These are phyloP conservation scores for Populus hybrid DNA, from an alignment of 441 rosid genomes.

Conservation along the genomic window DNA sequence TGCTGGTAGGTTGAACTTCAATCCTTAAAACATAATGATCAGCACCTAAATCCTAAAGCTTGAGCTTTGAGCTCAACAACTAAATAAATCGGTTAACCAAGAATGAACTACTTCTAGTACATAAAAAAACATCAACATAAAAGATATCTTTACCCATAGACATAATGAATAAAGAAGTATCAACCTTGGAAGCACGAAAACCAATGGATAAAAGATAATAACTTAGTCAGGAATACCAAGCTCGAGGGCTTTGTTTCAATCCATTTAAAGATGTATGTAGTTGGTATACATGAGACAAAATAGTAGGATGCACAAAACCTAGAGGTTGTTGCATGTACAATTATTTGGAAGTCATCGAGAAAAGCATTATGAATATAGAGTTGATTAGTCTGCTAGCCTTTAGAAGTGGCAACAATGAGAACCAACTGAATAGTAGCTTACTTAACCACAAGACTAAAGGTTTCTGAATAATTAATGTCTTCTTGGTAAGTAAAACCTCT, in stretches of 20 bases:
- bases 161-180: neutral
- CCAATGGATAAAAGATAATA: neutral
- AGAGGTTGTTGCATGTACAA: slow-evolving; percentile 7
- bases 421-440: neutral
- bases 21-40: no score
- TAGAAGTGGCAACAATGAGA: neutral
- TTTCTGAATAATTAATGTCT: slow-evolving; percentile 9
- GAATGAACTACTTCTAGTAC: no score
- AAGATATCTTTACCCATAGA: neutral
- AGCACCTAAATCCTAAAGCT: no score
- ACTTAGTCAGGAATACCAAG: neutral
- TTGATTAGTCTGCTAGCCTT: neutral
- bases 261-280: neutral
- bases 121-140: neutral
- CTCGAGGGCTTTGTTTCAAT: slow-evolving; percentile 1
- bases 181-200: neutral
- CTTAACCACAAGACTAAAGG: slow-evolving; percentile 14
- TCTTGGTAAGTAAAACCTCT: neutral
- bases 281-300: neutral
- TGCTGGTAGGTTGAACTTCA: no score
- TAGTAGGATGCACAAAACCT: neutral
- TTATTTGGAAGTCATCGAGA: neutral
- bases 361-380: no score
- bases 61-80: no score
- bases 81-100: no score